Conservation (phyloP, 306 rosid genomes). For the Citrullus mucosospermus region DNA sequence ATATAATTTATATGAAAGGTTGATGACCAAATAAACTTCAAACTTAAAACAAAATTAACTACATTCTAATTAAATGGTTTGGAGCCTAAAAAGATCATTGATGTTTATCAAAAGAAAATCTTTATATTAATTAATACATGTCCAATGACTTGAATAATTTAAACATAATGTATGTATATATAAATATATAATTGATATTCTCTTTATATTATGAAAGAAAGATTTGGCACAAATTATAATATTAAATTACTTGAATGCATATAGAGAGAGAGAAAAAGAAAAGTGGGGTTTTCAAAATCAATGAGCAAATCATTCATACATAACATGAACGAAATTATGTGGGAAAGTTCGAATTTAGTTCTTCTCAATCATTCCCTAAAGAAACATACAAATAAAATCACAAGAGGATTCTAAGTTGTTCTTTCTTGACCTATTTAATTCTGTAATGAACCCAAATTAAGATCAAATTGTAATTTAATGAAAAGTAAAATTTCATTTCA, state of each 20-base stretch:
- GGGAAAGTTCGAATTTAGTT: not conserved
- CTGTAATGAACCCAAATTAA: not conserved
- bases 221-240: not conserved
- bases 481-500: not conserved
- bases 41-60: not conserved
- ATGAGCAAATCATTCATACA: slow-evolving; percentile 1
- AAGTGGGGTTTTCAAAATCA: not conserved
- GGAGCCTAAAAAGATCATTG: not conserved
- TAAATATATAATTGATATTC: not conserved
- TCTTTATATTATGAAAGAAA: not conserved
- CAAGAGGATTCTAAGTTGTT: not conserved
- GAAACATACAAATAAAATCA: not conserved
- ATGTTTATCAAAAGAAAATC: not conserved
- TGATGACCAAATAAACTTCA: no score
- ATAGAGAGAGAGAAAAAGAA: not conserved
- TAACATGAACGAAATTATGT: not conserved
- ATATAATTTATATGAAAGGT: no score
- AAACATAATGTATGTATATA: not conserved
- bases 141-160: not conserved
- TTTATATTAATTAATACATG: not conserved
- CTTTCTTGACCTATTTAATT: not conserved
- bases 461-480: not conserved
- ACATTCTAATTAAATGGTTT: not conserved
- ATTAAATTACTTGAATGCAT: not conserved
- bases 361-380: slow-evolving; percentile 1